Evolutionary conservation across 2,329 filamentous ascomycete genomes (phyloP).

Genomic region (Colletotrichum phormii): DNA sequence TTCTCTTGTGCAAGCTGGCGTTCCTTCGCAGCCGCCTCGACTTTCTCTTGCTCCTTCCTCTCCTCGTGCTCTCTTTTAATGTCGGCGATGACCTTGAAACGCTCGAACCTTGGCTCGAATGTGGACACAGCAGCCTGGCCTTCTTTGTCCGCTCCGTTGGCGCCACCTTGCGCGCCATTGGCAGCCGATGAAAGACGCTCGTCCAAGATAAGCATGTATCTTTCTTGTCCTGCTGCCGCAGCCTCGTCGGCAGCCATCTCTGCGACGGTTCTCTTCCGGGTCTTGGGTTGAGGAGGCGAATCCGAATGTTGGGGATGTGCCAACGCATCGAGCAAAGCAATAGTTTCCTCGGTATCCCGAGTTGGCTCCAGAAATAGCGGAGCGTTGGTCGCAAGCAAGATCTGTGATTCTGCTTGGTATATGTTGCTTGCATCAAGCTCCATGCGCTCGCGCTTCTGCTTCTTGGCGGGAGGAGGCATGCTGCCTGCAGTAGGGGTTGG

Average conservation of each 20-base stretch:
- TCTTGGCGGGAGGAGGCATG: slow-evolving; percentile 73
- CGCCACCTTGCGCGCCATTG: slow-evolving; percentile 66
- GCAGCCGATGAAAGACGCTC: slow-evolving; percentile 77
- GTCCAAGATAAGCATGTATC: slow-evolving; percentile 93
- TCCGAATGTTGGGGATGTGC: slow-evolving; percentile 83
- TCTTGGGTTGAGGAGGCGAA: slow-evolving; percentile 84
- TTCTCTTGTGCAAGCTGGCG: slow-evolving; percentile 61
- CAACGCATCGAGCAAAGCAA: slow-evolving; percentile 77
- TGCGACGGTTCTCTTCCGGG: slow-evolving; percentile 90
- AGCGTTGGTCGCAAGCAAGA: slow-evolving; percentile 79
- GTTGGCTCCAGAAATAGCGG: slow-evolving; percentile 84
- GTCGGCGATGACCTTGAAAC: slow-evolving; percentile 90
- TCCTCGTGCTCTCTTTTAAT: slow-evolving; percentile 84
- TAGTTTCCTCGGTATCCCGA: slow-evolving; percentile 74
- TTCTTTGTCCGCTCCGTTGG: slow-evolving; percentile 76
- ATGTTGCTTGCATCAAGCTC: slow-evolving; percentile 81
- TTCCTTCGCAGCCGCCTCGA: slow-evolving; percentile 71
- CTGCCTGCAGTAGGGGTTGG: slow-evolving; percentile 70
- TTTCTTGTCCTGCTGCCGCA: slow-evolving; percentile 86
- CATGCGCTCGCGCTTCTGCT: slow-evolving; percentile 77
- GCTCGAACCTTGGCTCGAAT: slow-evolving; percentile 88
- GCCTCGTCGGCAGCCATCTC: slow-evolving; percentile 97
- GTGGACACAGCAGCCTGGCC: slow-evolving; percentile 76
- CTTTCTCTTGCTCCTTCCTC: slow-evolving; percentile 80
- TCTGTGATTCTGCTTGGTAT: slow-evolving; percentile 79